A percentile compares a stretch with the other conserved stretches of the same genome.
phyloP scores from a whole-genome alignment of 2,329 filamentous ascomycete genomes.

The Diaporthe nobilis region DNA sequence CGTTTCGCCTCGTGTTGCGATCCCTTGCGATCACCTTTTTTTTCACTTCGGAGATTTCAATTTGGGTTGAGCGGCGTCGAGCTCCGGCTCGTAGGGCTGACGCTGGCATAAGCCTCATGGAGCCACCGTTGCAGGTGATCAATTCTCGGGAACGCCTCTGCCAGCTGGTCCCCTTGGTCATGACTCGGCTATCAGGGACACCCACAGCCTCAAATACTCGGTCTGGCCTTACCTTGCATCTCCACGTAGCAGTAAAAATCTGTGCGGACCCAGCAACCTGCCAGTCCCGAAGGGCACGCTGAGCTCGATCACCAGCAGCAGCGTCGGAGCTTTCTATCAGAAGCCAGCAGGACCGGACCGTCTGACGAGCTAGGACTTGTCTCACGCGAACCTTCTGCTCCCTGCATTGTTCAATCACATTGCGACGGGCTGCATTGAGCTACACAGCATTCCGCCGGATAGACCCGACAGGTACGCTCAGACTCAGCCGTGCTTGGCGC shows the following conservation, averaged over 20 bases:
- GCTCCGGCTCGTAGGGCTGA: slow-evolving; percentile 38
- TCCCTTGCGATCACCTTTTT: neutral
- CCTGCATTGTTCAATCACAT: slow-evolving; percentile 29
- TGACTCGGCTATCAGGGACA: slow-evolving; percentile 10
- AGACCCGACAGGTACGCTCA: slow-evolving; percentile 32
- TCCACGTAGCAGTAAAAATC: slow-evolving; percentile 5
- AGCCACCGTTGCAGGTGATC: slow-evolving; percentile 27
- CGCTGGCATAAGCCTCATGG: slow-evolving; percentile 20
- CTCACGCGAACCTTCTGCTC: slow-evolving; percentile 31
- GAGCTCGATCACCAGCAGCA: slow-evolving; percentile 11
- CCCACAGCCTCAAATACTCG: neutral
- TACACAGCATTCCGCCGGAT: slow-evolving; percentile 35
- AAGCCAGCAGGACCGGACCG: slow-evolving; percentile 4
- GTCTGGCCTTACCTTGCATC: slow-evolving; percentile 16
- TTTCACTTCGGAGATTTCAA: slow-evolving; percentile 8
- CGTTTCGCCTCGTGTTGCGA: slow-evolving; percentile 12
- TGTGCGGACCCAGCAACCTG: slow-evolving; percentile 9
- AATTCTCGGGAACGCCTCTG: slow-evolving; percentile 1
- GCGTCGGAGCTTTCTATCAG: slow-evolving; percentile 8
- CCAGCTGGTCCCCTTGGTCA: slow-evolving; percentile 16
- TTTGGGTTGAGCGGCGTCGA: slow-evolving; percentile 21
- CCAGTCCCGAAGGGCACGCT: neutral
- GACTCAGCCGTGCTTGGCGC: slow-evolving; percentile 23
- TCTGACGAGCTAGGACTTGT: slow-evolving; percentile 30
- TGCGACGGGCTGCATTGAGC: slow-evolving; percentile 17